Evolutionary conservation across 176 grass and related monocot species (phyloP).

Genomic region (Triticum timopheevii): DNA sequence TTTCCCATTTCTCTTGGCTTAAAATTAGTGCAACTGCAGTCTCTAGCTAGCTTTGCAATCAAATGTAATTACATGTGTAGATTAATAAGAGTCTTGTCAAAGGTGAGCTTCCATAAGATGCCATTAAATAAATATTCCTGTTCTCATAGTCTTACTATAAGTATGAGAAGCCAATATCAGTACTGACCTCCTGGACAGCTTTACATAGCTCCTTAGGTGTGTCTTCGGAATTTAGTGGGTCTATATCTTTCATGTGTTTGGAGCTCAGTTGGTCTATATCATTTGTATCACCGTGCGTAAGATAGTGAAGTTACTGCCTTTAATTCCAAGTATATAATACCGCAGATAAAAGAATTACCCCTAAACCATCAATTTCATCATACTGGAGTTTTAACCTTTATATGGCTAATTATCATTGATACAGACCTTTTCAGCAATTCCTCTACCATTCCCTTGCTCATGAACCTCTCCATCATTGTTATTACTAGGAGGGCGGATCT

Average conservation of each 20-base stretch:
- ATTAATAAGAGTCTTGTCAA: neutral
- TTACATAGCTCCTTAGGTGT: slow-evolving; percentile 3
- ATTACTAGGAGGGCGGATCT: too few relatives aligned
- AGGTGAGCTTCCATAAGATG: neutral
- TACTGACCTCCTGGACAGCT: slow-evolving; percentile 10
- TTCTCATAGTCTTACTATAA: neutral
- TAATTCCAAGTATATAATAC: neutral
- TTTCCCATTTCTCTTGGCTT: neutral
- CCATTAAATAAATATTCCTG: neutral
- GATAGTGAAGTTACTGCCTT: neutral
- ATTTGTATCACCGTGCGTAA: neutral
- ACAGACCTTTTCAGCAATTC: too few relatives aligned
- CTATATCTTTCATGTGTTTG: neutral
- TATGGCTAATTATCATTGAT: too few relatives aligned
- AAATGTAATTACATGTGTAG: neutral
- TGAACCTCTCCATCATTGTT: too few relatives aligned
- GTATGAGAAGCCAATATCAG: neutral
- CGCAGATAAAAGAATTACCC: neutral
- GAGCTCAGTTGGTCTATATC: neutral
- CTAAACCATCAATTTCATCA: neutral
- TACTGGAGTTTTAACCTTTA: too few relatives aligned
- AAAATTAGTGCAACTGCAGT: neutral
- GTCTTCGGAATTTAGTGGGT: neutral
- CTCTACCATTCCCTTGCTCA: too few relatives aligned
- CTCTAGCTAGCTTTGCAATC: neutral